Conservation (phyloP, 192 early-diverging fungal species). For the Coemansia sp. region DNA sequence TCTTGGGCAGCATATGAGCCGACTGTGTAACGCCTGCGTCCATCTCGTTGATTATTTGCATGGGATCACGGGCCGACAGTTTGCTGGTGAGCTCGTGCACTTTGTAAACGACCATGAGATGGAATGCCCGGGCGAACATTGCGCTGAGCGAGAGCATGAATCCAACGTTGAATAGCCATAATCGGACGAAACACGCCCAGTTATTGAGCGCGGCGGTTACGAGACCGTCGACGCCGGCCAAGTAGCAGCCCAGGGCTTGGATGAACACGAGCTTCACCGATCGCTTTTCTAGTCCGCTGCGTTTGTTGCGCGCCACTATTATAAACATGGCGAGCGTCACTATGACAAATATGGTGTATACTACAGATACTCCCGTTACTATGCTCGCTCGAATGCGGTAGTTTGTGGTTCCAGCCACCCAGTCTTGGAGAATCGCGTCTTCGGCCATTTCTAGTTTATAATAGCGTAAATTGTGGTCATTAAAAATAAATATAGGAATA, state of each 20-base stretch:
- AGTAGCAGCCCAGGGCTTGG: conserved; percentile 30
- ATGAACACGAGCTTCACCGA: conserved; percentile 22
- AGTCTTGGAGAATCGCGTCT: conserved; percentile 18
- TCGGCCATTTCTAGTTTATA: background rate
- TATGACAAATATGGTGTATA: conserved; percentile 27
- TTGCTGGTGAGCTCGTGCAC: conserved; percentile 24
- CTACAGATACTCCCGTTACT: conserved; percentile 3
- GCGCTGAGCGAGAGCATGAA: conserved; percentile 32
- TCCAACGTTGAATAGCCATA: conserved; percentile 42
- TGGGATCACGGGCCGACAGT: conserved; percentile 4
- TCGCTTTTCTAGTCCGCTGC: conserved; percentile 34
- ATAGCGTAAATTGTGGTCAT: background rate
- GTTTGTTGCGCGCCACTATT: conserved; percentile 21
- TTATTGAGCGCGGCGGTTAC: conserved; percentile 28
- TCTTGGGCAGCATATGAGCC: background rate
- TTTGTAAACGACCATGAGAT: conserved; percentile 30
- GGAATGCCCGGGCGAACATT: conserved; percentile 36
- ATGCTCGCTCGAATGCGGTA: conserved; percentile 20
- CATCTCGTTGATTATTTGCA: background rate
- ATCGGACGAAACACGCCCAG: conserved; percentile 37
- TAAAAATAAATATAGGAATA: background rate
- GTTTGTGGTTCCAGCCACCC: conserved; percentile 24
- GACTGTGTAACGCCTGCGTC: background rate
- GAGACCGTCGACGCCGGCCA: conserved; percentile 21
- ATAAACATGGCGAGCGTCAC: conserved; percentile 23